A percentile compares a stretch with the other conserved stretches of the same genome.
Evolutionary conservation across 768 basidiomycete species (phyloP).

Genomic region (Crepidotus variabilis): DNA sequence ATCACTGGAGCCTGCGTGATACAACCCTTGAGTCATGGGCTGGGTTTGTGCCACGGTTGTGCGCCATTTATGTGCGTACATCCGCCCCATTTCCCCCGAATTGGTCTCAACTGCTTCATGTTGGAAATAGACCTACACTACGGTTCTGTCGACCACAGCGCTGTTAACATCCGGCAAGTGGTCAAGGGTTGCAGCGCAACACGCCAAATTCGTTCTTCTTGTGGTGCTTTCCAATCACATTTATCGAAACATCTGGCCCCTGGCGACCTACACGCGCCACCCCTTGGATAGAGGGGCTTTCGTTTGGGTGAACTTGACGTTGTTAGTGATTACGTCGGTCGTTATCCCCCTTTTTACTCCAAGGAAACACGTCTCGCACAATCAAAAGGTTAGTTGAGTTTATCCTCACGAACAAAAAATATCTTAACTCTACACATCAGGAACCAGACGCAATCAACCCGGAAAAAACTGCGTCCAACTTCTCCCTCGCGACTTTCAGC

Average conservation of each 20-base stretch:
- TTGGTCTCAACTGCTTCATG: too few relatives aligned
- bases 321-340: background rate
- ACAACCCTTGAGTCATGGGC: too few relatives aligned
- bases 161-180: too few relatives aligned
- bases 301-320: background rate
- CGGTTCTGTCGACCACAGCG: too few relatives aligned
- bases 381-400: background rate
- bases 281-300: background rate
- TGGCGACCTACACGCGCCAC: background rate
- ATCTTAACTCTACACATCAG: background rate
- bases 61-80: too few relatives aligned
- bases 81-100: too few relatives aligned
- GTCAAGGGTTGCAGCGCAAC: too few relatives aligned
- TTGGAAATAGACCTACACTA: too few relatives aligned
- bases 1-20: too few relatives aligned
- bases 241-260: background rate
- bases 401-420: background rate
- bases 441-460: background rate
- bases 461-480: background rate
- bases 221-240: background rate
- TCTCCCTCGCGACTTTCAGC: background rate
- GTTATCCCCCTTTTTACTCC: background rate
- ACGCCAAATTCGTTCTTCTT: too few relatives aligned
- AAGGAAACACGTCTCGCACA: background rate
- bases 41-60: too few relatives aligned